Conservation (phyloP, 495 filamentous ascomycete species). For the Neurospora sp. region DNA sequence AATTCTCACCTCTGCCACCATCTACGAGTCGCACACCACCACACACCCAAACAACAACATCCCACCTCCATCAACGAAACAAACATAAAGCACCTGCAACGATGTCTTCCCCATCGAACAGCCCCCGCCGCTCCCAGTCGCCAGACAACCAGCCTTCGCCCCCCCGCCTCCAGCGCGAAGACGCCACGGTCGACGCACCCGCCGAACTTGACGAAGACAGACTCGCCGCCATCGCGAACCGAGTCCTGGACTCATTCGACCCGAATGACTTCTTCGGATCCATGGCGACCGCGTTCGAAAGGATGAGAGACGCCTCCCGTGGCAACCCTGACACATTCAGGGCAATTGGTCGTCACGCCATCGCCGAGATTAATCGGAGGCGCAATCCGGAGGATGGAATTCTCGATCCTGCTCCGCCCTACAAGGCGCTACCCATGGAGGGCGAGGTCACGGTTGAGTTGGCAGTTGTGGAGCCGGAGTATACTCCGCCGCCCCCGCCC, state of each 20-base stretch:
- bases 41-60: background rate
- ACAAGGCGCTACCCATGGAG: background rate
- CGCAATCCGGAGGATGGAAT: background rate
- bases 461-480: background rate
- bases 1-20: background rate
- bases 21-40: background rate
- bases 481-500: background rate
- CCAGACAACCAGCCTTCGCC: background rate
- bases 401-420: background rate
- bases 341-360: rapidly evolving
- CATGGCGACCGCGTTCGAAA: background rate
- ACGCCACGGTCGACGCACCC: background rate
- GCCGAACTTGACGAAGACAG: background rate
- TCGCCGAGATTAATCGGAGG: background rate
- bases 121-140: background rate
- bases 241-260: background rate
- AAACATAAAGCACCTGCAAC: background rate
- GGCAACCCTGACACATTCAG: background rate
- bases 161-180: background rate
- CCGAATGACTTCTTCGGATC: background rate
- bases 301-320: background rate
- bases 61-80: background rate
- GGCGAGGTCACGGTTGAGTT: background rate
- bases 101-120: background rate
- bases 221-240: background rate